These are phyloP conservation scores for Diophrys appendiculata DNA, from an alignment of 73 alveolate species.

Conservation along the genomic window DNA sequence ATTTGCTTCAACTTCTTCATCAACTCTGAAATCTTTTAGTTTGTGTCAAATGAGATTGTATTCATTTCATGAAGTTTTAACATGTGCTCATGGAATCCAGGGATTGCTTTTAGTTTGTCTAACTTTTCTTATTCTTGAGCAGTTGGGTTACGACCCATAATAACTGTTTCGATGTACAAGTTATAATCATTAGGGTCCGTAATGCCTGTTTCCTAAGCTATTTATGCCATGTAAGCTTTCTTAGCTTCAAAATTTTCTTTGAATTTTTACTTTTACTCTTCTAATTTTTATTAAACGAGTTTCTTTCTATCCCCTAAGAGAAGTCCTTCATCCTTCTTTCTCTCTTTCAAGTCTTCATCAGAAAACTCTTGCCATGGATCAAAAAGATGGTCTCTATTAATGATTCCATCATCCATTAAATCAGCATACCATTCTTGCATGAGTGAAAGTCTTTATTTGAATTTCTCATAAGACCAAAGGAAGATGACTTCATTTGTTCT, in stretches of 20 bases:
- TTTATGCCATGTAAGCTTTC: too few relatives aligned
- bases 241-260: too few relatives aligned
- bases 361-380: conserved; percentile 26
- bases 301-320: too few relatives aligned
- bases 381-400: neutral
- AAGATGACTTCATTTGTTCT: conserved; percentile 7
- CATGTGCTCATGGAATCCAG: neutral
- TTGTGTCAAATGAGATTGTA: too few relatives aligned
- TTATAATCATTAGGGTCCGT: too few relatives aligned
- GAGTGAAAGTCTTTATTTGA: conserved; percentile 7
- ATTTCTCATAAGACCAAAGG: conserved; percentile 24
- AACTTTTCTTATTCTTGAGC: conserved; percentile 2
- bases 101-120: neutral
- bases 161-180: neutral
- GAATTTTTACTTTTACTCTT: too few relatives aligned
- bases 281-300: too few relatives aligned
- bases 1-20: too few relatives aligned
- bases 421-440: conserved; percentile 33
- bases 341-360: conserved; percentile 14
- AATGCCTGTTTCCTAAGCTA: too few relatives aligned
- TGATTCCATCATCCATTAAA: conserved; percentile 18
- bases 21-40: too few relatives aligned
- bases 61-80: neutral
- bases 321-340: neutral
- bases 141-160: neutral